A percentile compares a stretch with the other conserved stretches of the same genome.
These are phyloP conservation scores for Phaseolus lunatus DNA, from an alignment of 306 rosid genomes.

Conservation along the genomic window DNA sequence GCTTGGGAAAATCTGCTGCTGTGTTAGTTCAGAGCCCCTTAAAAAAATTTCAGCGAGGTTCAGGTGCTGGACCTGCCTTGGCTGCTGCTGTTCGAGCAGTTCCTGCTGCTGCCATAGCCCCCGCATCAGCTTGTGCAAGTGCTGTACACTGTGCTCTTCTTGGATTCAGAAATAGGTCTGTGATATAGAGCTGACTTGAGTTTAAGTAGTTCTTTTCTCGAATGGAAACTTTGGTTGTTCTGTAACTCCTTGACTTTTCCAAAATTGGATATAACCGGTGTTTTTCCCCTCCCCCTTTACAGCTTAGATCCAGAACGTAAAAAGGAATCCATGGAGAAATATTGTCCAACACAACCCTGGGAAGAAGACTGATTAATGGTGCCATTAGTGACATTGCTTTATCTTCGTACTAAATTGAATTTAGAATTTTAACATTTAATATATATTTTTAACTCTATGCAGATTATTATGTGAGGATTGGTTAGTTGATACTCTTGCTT, in stretches of 20 bases:
- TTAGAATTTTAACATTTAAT: slow-evolving; percentile 25
- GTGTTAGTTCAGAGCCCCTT: slow-evolving; percentile 85
- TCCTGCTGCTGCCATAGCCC: slow-evolving; percentile 95
- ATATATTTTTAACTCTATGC: slow-evolving; percentile 17
- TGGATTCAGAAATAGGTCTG: slow-evolving; percentile 95
- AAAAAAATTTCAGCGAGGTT: slow-evolving; percentile 91
- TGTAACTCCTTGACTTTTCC: slow-evolving; percentile 14
- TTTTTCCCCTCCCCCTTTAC: slow-evolving; percentile 38
- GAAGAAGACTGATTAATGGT: slow-evolving; percentile 70
- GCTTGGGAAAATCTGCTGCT: slow-evolving; percentile 94
- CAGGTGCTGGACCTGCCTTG: slow-evolving; percentile 88
- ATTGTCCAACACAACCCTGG: slow-evolving; percentile 81
- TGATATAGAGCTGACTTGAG: slow-evolving; percentile 37
- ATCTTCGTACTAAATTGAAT: slow-evolving; percentile 22
- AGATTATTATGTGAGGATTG: slow-evolving; percentile 35
- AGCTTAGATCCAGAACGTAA: slow-evolving; percentile 97
- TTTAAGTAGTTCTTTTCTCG: slow-evolving; percentile 32
- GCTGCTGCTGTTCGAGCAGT: slow-evolving; percentile 89
- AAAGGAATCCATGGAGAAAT: slow-evolving; percentile 95
- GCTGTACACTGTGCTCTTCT: slow-evolving; percentile 88
- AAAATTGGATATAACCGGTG: slow-evolving; percentile 37
- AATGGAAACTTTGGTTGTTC: slow-evolving; percentile 19
- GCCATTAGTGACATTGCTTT: slow-evolving; percentile 35
- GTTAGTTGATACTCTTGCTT: slow-evolving; percentile 37
- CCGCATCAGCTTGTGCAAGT: slow-evolving; percentile 97